Conservation (phyloP, 768 basidiomycete genomes). For the Tephrocybe rancida region DNA sequence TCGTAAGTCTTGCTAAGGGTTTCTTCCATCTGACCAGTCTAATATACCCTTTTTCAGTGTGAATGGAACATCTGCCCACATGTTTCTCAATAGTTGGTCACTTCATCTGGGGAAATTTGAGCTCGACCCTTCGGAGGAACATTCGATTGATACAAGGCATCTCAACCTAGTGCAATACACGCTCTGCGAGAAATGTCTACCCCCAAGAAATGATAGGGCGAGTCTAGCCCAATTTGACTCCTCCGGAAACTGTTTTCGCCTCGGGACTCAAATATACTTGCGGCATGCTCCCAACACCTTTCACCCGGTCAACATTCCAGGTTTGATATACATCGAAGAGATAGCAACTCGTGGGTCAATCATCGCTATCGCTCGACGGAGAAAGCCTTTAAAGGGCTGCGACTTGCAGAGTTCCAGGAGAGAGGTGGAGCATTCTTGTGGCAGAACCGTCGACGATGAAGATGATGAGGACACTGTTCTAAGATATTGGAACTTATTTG, state of each 20-base stretch:
- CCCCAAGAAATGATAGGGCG: neutral
- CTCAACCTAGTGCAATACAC: conserved; percentile 1
- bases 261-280: neutral
- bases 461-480: neutral
- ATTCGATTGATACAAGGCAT: neutral
- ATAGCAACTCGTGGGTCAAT: conserved; percentile 1
- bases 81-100: neutral
- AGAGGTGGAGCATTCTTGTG: neutral
- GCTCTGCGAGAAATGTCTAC: neutral
- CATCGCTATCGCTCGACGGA: neutral
- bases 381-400: conserved; percentile 1
- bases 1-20: neutral
- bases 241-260: conserved; percentile 1
- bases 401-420: neutral
- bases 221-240: neutral
- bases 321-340: conserved; percentile 1
- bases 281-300: neutral
- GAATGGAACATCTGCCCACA: neutral
- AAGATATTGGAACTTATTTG: neutral
- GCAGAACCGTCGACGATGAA: neutral
- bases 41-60: neutral
- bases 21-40: neutral
- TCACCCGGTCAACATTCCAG: neutral
- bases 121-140: neutral
- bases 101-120: neutral